Conservation (phyloP, 139 green algal genomes). For the Mesostigma viride region DNA sequence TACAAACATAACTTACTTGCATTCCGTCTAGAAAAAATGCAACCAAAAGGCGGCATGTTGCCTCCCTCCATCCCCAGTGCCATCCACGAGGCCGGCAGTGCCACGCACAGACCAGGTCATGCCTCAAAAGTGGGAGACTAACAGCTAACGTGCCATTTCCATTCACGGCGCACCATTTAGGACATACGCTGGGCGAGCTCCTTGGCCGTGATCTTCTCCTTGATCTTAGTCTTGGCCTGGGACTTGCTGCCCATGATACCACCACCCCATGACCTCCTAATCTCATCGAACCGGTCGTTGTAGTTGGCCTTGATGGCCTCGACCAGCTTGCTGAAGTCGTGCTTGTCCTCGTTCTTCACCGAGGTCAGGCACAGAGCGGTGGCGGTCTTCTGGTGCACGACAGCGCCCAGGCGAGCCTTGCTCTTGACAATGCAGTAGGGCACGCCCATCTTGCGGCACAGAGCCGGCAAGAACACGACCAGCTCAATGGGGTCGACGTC, state of each 20-base stretch:
- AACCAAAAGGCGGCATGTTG: too few relatives aligned
- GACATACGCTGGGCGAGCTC: constrained; percentile 67
- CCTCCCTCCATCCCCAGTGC: too few relatives aligned
- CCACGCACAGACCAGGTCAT: too few relatives aligned
- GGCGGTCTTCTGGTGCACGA: constrained; percentile 99
- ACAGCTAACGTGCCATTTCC: too few relatives aligned
- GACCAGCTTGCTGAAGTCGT: constrained; percentile 94
- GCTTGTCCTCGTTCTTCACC: constrained; percentile 96
- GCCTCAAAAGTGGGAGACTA: too few relatives aligned
- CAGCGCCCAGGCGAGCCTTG: constrained; percentile 43
- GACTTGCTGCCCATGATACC: constrained; percentile 96
- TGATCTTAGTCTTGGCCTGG: constrained; percentile 73
- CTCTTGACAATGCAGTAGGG: constrained; percentile 98
- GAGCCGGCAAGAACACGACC: constrained; percentile 93
- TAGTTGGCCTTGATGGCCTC: constrained; percentile 78
- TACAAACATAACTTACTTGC: too few relatives aligned
- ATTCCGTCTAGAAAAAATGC: too few relatives aligned
- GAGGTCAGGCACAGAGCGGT: constrained; percentile 79
- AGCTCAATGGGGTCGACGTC: constrained; percentile 99
- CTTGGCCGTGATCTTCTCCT: constrained; percentile 67
- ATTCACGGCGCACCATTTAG: too few relatives aligned
- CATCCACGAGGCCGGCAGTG: too few relatives aligned
- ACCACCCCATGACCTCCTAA: constrained; percentile 78
- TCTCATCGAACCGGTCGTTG: constrained; percentile 62
- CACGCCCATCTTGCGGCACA: constrained; percentile 98